phyloP scores from a whole-genome alignment of 305 asterid species.

The Ilex paraguariensis region DNA sequence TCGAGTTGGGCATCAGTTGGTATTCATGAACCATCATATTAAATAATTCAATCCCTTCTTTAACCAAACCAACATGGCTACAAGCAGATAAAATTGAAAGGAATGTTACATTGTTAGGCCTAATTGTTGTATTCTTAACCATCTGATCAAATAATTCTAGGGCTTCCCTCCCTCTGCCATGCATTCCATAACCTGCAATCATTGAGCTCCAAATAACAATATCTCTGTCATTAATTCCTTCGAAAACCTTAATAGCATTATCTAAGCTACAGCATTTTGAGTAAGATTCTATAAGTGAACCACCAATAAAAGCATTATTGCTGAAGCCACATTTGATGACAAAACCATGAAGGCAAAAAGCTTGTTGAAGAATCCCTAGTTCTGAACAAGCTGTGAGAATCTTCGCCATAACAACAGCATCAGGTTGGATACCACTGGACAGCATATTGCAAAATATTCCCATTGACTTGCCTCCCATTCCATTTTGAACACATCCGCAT shows the following conservation, averaged over 20 bases:
- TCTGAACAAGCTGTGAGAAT: slow-evolving; percentile 62
- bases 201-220: slow-evolving; percentile 73
- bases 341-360: slow-evolving; percentile 54
- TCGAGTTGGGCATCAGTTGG: slow-evolving; percentile 40
- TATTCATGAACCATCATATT: slow-evolving; percentile 49
- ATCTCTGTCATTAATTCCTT: slow-evolving; percentile 29
- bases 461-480: slow-evolving; percentile 34
- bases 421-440: slow-evolving; percentile 32
- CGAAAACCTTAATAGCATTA: slow-evolving; percentile 40
- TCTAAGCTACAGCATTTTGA: slow-evolving; percentile 74
- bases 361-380: slow-evolving; percentile 52
- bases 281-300: slow-evolving; percentile 65
- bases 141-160: slow-evolving; percentile 45
- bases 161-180: slow-evolving; percentile 62
- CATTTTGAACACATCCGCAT: slow-evolving; percentile 54
- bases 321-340: slow-evolving; percentile 37
- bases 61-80: slow-evolving; percentile 65
- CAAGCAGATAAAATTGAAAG: slow-evolving; percentile 68
- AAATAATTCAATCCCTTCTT: slow-evolving; percentile 54
- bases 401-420: slow-evolving; percentile 43
- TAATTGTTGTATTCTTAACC: slow-evolving; percentile 25
- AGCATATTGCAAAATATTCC: slow-evolving; percentile 46
- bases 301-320: slow-evolving; percentile 33
- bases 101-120: slow-evolving; percentile 57
- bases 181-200: slow-evolving; percentile 66